These are phyloP conservation scores for Canna indica DNA, from an alignment of 176 grass and related monocot genomes.

Conservation along the genomic window DNA sequence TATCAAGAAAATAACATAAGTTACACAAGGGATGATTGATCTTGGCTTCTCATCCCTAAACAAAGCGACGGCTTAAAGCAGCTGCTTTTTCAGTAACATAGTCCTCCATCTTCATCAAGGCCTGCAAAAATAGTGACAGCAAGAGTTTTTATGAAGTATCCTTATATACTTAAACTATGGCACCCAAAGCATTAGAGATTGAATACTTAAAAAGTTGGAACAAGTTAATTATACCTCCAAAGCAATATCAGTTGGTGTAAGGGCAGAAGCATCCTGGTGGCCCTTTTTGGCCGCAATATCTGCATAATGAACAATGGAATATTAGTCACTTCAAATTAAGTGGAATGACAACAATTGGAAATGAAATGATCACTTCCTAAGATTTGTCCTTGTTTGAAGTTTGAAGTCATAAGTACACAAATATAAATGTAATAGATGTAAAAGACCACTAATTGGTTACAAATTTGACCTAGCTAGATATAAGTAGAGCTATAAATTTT, in stretches of 20 bases:
- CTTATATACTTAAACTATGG: no score
- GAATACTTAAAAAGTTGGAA: background rate
- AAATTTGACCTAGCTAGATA: no score
- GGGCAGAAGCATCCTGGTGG: conserved; percentile 49
- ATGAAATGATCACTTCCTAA: no score
- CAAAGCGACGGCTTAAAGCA: background rate
- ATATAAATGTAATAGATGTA: no score
- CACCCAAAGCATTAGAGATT: no score
- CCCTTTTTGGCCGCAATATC: conserved; percentile 76
- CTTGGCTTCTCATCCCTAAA: background rate
- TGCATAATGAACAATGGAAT: conserved; percentile 27
- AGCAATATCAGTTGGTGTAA: conserved; percentile 76
- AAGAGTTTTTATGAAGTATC: background rate
- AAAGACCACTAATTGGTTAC: no score
- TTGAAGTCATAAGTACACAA: no score
- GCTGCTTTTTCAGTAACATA: background rate
- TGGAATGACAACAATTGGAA: background rate
- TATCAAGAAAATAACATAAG: no score
- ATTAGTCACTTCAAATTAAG: background rate
- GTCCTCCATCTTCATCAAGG: background rate
- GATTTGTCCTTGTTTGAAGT: no score
- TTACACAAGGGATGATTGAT: no score
- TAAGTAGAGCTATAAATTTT: no score
- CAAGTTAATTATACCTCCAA: conserved; percentile 54
- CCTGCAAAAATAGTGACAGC: background rate